Conservation (phyloP, 2,329 filamentous ascomycete genomes). For the Blastomyces emzantsi region DNA sequence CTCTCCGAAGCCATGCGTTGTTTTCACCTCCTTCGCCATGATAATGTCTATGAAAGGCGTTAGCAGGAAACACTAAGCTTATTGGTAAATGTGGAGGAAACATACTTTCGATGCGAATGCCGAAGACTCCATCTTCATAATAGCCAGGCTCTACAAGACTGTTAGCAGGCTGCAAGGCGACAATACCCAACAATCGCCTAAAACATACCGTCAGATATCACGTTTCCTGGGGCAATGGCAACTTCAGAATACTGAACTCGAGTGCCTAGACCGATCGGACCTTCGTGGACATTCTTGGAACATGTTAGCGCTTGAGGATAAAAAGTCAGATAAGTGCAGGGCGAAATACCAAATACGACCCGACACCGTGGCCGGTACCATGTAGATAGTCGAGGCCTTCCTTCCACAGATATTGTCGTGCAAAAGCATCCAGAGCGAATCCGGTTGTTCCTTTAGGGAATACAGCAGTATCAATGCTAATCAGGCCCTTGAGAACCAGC, state of each 20-base stretch:
- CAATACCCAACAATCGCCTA: neutral
- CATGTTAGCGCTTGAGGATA: conserved; percentile 16
- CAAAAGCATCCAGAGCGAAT: conserved; percentile 79
- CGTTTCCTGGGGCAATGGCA: conserved; percentile 79
- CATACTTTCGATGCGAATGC: conserved; percentile 82
- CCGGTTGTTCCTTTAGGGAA: conserved; percentile 95
- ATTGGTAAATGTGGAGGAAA: conserved; percentile 3
- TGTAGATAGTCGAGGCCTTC: conserved; percentile 91
- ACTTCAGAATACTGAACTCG: conserved; percentile 88
- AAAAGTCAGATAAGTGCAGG: neutral
- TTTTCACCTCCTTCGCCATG: conserved; percentile 81
- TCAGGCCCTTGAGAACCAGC: conserved; percentile 87
- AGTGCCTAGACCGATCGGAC: conserved; percentile 91
- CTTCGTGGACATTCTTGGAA: conserved; percentile 77
- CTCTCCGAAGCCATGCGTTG: conserved; percentile 79
- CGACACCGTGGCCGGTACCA: conserved; percentile 91
- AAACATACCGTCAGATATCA: conserved; percentile 64
- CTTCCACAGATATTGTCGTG: conserved; percentile 87
- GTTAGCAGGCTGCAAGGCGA: conserved; percentile 12
- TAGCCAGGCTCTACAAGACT: conserved; percentile 66
- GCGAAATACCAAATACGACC: conserved; percentile 60
- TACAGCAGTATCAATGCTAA: conserved; percentile 72
- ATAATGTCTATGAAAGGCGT: conserved; percentile 54
- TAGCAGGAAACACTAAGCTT: conserved; percentile 5
- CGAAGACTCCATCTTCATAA: conserved; percentile 92